Conservation (phyloP, 2,329 filamentous ascomycete species). For the Fusarium sp. region DNA sequence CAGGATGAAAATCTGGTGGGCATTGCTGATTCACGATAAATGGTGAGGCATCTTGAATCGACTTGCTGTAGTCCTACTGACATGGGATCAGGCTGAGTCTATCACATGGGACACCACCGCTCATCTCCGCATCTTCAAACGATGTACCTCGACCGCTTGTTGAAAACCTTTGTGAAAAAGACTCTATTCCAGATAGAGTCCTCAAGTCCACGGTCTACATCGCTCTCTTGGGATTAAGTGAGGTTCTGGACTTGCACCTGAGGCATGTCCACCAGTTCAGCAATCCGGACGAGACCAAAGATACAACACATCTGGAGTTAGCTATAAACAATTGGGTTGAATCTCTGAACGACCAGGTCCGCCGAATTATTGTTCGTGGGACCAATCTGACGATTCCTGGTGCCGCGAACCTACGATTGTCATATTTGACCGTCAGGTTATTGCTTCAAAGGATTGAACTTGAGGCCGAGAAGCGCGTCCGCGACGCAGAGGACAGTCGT, state of each 20-base stretch:
- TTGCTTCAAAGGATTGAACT: slow-evolving; percentile 62
- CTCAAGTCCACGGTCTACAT: slow-evolving; percentile 57
- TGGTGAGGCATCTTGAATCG: slow-evolving; percentile 55
- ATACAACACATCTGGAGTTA: slow-evolving; percentile 53
- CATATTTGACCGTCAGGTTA: slow-evolving; percentile 62
- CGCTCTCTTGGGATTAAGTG: slow-evolving; percentile 59
- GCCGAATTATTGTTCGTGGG: slow-evolving; percentile 58
- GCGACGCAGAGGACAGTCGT: slow-evolving; percentile 36
- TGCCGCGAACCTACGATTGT: slow-evolving; percentile 63
- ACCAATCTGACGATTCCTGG: slow-evolving; percentile 57
- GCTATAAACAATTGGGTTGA: slow-evolving; percentile 61
- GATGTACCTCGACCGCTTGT: slow-evolving; percentile 61
- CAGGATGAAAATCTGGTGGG: slow-evolving; percentile 69
- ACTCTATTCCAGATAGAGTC: slow-evolving; percentile 27
- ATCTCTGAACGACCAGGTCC: slow-evolving; percentile 53
- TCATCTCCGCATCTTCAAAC: slow-evolving; percentile 59
- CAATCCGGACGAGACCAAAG: slow-evolving; percentile 43
- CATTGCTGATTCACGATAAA: slow-evolving; percentile 65
- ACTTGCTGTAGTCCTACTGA: neutral
- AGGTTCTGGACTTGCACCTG: slow-evolving; percentile 51
- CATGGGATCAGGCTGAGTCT: slow-evolving; percentile 59
- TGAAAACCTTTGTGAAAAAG: slow-evolving; percentile 51
- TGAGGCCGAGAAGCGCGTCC: slow-evolving; percentile 54
- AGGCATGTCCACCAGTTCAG: slow-evolving; percentile 54
- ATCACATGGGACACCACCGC: slow-evolving; percentile 65